Evolutionary conservation across 192 early-diverging fungal species (phyloP), one percentile per base, ranked within the genome.

Genomic region (Coemansia sp.): DNA sequence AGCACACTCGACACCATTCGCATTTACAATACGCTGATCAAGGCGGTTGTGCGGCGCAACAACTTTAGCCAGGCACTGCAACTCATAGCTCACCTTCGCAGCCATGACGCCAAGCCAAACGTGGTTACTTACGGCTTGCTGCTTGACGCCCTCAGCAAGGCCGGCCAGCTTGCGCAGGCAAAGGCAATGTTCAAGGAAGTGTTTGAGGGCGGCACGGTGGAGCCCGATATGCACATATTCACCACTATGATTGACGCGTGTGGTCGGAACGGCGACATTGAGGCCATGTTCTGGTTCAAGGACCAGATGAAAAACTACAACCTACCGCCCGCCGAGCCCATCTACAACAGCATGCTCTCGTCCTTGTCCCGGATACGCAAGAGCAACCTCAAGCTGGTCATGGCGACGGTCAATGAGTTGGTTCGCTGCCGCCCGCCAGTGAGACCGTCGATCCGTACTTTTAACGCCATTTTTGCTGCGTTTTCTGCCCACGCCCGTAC

Each of bases 91-190:
- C 81, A 78, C 27, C 44, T 83, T 72, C 72, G 73, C n/a, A 66
- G 60, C 12, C 45, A 75, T 32, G 38, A 27, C 11, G 67, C 75
- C 15, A 25, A 41, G 42, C 64, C 81, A 2, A 83, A 83, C 46
- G 62, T 69, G 7, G 67, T 75, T n/a, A 83, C 81, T 0, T 83
- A 83, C 39, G 70, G 69, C 3, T 31, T 78, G 51, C 76, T 83
- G n/a, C 69, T 83, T 9, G 81, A 83, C 38, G 65, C 70, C 11
- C 69, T 78, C 21, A 78, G 48, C 81, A 83, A 83, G 73, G 76
- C 76, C 5, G 69, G 67, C 1, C 69, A 69, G 17, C 45, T 72
- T 10, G 69, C 75, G 0, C 67, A 83, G 36, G 81, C 81, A 42
- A 72, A 75, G 51, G 58, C 59, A 5, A 63, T 83, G 62, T 83